Base-by-base conservation (phyloP, 169 alveolate genomes). In the Plasmodium adleri region DNA sequence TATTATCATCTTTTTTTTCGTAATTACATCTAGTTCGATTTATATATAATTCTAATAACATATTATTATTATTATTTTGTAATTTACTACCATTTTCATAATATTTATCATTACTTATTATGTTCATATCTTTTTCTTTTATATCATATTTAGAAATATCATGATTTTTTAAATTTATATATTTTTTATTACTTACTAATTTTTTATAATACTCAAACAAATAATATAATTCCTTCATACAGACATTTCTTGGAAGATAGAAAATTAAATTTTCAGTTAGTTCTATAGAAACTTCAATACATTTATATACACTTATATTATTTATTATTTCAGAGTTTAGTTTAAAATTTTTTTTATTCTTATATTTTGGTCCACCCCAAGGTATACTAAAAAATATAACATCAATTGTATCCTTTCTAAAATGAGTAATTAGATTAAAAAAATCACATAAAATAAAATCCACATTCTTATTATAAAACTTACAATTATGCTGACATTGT, bases 291-390 rank as follows among this genome's bases (percentile, higher is more conserved):
- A 64, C 72, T 45, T 43, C 54, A 58, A 78, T 50, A 45, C 89
- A 78, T 39, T 75, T 49, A 64, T 78, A 64, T 50, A 66, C 59
- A 78, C 64, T 28, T 52, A 78, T 20, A 8, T 50, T 78, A 20
- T 52, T 24, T 0, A 5, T 39, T 60, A 58, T 64, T 26, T 39
- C 59, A 22, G 4, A 0, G 7, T 78, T 22, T 22, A 78, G 67
- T 13, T 66, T 26, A 58, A 78, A 78, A 9, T 78, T n/a, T 12
- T 66, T 78, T 66, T 78, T 50, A 24, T 64, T 59, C 26, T 78
- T 78, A 71, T 78, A 78, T 24, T 67, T 22, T 2, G 89, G 89
- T 7, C 89, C 89, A 1, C 89, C 89, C 89, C 89, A 78, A 2
- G 89, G 89, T 8, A 78, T 66, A 26, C 89, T 78, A 10, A 78